phyloP scores from a whole-genome alignment of 192 early-diverging fungal genomes.

The Allomyces arbusculus region DNA sequence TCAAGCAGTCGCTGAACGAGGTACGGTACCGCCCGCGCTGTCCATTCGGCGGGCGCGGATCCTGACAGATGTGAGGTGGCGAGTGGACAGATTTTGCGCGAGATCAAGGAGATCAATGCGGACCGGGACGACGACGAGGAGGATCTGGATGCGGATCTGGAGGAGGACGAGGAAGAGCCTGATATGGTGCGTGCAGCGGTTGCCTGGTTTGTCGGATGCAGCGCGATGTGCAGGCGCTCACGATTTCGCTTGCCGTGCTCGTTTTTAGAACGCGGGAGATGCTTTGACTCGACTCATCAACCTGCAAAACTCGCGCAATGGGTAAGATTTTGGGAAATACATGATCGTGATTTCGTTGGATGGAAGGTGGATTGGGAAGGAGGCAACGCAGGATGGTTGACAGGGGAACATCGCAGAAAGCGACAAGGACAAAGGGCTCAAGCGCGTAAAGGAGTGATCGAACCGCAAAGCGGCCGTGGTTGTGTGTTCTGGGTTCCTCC shows the following conservation, averaged over 20 bases:
- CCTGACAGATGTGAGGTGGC: neutral
- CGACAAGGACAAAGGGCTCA: no score
- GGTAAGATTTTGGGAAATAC: no score
- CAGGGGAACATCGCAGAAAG: no score
- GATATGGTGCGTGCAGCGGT: neutral
- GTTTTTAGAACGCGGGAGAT: neutral
- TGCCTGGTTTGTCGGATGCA: no score
- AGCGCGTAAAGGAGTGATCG: no score
- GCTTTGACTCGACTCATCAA: neutral
- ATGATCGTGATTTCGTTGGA: no score
- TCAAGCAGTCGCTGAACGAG: constrained; percentile 14
- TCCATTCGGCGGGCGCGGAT: no score
- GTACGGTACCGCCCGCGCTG: constrained; percentile 1
- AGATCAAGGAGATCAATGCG: neutral
- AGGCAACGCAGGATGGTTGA: no score
- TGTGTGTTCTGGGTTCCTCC: no score
- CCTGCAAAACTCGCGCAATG: neutral
- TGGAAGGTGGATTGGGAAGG: no score
- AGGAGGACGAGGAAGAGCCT: neutral
- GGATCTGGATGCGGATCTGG: neutral
- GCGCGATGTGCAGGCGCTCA: no score
- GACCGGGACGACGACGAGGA: neutral
- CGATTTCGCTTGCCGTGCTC: neutral
- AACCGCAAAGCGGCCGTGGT: no score
- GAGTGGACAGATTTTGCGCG: neutral